Conservation (phyloP, 805 yeast genomes). For the Candida pini region DNA sequence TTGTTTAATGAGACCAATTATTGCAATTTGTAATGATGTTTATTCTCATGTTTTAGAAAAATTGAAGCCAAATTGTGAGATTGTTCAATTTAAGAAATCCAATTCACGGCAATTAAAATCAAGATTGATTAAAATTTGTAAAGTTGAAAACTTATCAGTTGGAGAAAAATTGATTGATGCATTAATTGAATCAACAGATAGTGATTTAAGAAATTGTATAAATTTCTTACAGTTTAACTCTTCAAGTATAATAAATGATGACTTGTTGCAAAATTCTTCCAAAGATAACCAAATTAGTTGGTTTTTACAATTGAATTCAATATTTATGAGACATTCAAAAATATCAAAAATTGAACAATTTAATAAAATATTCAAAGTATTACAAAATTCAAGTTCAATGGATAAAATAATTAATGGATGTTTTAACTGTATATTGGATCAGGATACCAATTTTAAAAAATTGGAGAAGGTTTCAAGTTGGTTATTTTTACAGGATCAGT, state of each 20-base stretch:
- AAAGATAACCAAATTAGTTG: conserved; percentile 66
- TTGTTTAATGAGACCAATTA: conserved; percentile 72
- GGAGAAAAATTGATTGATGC: conserved; percentile 52
- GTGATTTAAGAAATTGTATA: conserved; percentile 81
- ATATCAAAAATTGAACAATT: conserved; percentile 43
- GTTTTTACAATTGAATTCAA: conserved; percentile 56
- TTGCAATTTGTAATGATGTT: conserved; percentile 86
- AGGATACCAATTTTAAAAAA: conserved; percentile 57
- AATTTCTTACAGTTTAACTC: conserved; percentile 71
- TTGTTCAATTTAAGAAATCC: conserved; percentile 61
- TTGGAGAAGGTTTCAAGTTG: conserved; percentile 67
- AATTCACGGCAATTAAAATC: conserved; percentile 38
- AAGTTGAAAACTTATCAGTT: conserved; percentile 45
- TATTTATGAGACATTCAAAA: conserved; percentile 51
- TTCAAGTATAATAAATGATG: not conserved
- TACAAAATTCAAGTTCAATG: conserved; percentile 41
- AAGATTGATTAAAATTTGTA: conserved; percentile 47
- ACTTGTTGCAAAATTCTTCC: conserved; percentile 19
- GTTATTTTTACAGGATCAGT: conserved; percentile 65
- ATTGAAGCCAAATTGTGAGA: conserved; percentile 67
- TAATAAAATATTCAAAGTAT: conserved; percentile 36
- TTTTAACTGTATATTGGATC: conserved; percentile 56
- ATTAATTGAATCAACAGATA: conserved; percentile 64
- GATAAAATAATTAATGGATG: conserved; percentile 71
- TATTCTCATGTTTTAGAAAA: conserved; percentile 71